These are phyloP conservation scores for Anastatica hierochuntica DNA, from an alignment of 345 rosid genomes.

Conservation along the genomic window DNA sequence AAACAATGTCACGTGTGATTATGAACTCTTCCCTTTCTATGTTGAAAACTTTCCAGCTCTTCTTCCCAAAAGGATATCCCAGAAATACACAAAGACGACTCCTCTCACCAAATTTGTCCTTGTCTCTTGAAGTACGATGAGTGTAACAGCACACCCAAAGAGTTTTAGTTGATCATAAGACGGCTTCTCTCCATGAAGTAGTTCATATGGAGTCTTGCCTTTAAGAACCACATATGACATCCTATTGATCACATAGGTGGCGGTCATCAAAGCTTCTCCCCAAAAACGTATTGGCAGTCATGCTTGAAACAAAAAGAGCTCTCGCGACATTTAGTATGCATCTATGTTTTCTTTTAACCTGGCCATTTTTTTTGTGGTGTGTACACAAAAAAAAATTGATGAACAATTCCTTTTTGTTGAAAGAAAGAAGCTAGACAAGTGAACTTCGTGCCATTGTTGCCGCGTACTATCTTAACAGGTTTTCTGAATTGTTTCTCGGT, in stretches of 20 bases:
- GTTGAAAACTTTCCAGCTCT: neutral
- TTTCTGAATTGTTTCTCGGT: neutral
- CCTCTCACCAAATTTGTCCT: neutral
- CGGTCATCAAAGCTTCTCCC: neutral
- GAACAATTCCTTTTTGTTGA: neutral
- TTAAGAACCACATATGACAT: no score
- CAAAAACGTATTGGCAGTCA: neutral
- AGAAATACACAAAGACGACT: neutral
- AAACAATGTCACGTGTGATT: neutral
- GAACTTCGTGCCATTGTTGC: neutral
- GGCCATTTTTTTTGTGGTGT: neutral
- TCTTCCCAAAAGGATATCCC: neutral
- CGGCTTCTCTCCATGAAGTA: neutral
- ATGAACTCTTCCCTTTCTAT: neutral
- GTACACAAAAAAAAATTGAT: neutral
- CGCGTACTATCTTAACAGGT: neutral
- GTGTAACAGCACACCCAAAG: neutral
- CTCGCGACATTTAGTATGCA: neutral
- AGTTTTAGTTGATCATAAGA: neutral
- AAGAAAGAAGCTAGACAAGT: neutral
- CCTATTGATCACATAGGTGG: neutral
- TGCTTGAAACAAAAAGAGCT: neutral
- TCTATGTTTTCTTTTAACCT: neutral
- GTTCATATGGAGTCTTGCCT: neutral
- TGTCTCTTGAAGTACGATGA: neutral